These are phyloP conservation scores for Scorias spongiosa DNA, from an alignment of 2,329 filamentous ascomycete species.

Conservation along the genomic window DNA sequence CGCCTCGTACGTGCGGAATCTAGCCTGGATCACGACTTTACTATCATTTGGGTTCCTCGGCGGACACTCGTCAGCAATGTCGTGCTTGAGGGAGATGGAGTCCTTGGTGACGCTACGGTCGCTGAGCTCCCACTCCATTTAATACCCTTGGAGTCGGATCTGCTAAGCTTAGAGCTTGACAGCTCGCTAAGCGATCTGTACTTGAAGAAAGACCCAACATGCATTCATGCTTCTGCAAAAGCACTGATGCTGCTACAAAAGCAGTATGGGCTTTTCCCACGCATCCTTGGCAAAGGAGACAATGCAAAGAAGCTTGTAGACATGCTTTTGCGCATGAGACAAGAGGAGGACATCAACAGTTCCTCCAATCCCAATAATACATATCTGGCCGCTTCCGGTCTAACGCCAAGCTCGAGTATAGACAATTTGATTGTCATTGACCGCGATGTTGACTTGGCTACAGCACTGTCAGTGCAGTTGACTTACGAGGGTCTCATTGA, in stretches of 20 bases:
- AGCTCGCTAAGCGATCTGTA: constrained; percentile 79
- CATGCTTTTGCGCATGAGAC: constrained; percentile 76
- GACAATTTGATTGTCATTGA: constrained; percentile 93
- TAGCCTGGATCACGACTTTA: constrained; percentile 86
- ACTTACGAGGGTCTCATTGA: constrained; percentile 96
- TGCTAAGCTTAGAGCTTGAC: constrained; percentile 80
- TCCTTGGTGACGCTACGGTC: constrained; percentile 83
- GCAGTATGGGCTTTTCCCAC: constrained; percentile 81
- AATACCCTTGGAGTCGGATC: constrained; percentile 77
- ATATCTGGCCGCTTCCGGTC: constrained; percentile 41
- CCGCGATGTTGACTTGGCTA: constrained; percentile 86
- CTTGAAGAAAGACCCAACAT: constrained; percentile 76
- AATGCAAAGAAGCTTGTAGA: constrained; percentile 82
- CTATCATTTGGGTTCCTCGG: constrained; percentile 88
- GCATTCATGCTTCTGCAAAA: constrained; percentile 76
- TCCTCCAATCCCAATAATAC: constrained; percentile 25
- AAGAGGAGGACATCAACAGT: constrained; percentile 56
- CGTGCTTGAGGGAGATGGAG: constrained; percentile 80
- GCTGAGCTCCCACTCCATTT: constrained; percentile 79
- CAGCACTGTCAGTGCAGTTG: constrained; percentile 78
- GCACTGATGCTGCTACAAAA: constrained; percentile 91
- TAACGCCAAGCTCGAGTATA: constrained; percentile 72
- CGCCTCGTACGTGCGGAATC: constrained; percentile 77
- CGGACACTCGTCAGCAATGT: constrained; percentile 84
- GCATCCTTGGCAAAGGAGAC: constrained; percentile 90